A percentile compares a stretch with the other conserved stretches of the same genome.
These are phyloP conservation scores for Triticum monococcum DNA, from an alignment of 176 grass and related monocot species.

Conservation along the genomic window DNA sequence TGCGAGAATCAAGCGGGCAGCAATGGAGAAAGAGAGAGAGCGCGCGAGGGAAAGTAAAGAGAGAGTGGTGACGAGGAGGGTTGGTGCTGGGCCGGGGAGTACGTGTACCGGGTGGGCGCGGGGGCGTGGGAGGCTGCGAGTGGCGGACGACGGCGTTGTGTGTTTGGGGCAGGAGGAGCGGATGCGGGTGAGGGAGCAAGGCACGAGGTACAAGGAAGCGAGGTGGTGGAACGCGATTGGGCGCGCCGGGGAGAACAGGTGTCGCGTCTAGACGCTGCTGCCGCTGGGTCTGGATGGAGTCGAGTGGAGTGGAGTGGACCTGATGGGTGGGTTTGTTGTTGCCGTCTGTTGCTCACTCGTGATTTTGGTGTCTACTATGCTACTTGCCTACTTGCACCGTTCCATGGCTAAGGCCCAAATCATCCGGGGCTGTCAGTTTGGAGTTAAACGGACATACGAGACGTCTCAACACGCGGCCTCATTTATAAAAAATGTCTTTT, in stretches of 20 bases:
- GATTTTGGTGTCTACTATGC: not conserved
- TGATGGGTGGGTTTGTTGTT: not conserved
- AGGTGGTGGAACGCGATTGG: conserved; percentile 1
- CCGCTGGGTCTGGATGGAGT: not conserved
- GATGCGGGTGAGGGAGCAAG: conserved; percentile 7
- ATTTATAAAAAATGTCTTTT: too few species aligned
- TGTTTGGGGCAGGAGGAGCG: not conserved
- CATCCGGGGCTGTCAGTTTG: too few species aligned
- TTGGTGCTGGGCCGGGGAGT: not conserved
- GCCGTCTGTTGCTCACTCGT: not conserved
- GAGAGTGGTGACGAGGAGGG: not conserved
- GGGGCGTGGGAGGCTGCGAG: not conserved
- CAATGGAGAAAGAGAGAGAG: not conserved
- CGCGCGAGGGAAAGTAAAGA: not conserved
- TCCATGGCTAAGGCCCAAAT: too few species aligned
- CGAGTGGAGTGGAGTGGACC: not conserved
- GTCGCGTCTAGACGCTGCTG: not conserved
- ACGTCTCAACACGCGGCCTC: too few species aligned
- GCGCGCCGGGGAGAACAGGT: not conserved
- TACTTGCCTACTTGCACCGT: too few species aligned
- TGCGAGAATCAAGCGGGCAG: conserved; percentile 8
- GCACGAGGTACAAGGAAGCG: conserved; percentile 3
- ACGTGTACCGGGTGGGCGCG: conserved; percentile 12
- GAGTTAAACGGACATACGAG: too few species aligned
- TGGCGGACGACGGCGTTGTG: not conserved